Evolutionary conservation across 2,329 filamentous ascomycete genomes (phyloP), one percentile per base, ranked within the genome.

Genomic region (Knufia petricola): DNA sequence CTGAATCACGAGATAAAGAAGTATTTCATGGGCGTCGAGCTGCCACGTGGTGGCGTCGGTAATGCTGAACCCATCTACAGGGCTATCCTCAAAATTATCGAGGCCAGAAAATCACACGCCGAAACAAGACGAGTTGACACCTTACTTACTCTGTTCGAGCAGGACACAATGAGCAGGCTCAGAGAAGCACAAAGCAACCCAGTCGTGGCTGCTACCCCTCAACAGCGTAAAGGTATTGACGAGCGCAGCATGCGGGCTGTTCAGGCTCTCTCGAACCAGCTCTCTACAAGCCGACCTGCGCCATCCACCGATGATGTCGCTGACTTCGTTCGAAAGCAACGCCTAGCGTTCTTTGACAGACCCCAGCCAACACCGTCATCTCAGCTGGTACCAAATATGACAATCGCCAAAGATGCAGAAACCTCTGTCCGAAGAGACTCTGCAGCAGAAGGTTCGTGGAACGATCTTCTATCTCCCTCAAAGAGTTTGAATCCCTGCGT

Each of bases 321-420:
- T n/a, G 53, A 51, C 41, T 28, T 58, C n/a, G n/a, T n/a, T 26
- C 52, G 54, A 48, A 15, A 40, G 10, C 48, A 51, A 24, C 52
- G 56, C 12, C 34, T 56, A 10, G 51, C 52, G 26, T 58, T 52
- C 45, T 58, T 56, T 34, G 42, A 41, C 19, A 53, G 48, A 46
- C 38, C 45, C 21, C 23, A 36, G n/a, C n/a, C n/a, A 19, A 40
- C 21, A 34, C 10, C 39, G 4, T 21, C 48, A 4, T 20, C 26
- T 12, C 12, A 6, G 26, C 26, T 24, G 17, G 13, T 10, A 6
- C 19, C 32, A 42, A 31, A 7, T 19, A 37, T 10, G 31, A 19
- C 28, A 10, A 19, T 23, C 2, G 17, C 20, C 24, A 9, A 47
- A 21, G 32, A 38, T 6, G 21, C 44, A 37, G 31, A 23, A 12